Evolutionary conservation across 192 early-diverging fungal genomes (phyloP), one percentile per base, ranked within the genome.

Genomic region (Backusella parvicylindrica): DNA sequence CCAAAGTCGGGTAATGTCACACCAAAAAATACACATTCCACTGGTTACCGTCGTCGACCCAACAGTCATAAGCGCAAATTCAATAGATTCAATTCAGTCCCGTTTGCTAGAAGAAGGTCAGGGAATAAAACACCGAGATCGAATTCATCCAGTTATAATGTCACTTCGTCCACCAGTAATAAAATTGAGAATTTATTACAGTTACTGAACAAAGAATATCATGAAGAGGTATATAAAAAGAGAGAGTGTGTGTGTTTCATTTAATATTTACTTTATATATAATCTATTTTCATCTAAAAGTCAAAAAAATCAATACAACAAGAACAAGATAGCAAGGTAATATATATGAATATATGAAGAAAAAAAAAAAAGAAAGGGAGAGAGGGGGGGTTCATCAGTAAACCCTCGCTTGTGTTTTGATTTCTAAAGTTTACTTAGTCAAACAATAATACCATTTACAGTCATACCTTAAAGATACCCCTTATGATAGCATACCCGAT

Each of bases 371-470:
- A n/a, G n/a, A 38, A 16, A 30, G 15, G 43, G 30, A 43, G 23
- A 43, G 36, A 11, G 21, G 13, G 13, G 38, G 68, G 68, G 43
- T 47, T 47, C 43, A 47, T 47, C 43, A 47, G 43, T 47, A 47
- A 47, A 47, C 43, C 43, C 43, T 47, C 43, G 36, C 68, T 40
- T 40, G 69, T 47, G 21, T n/a, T 32, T 47, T 47, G 40, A 15
- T 18, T 53, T 50, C 70, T 35, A 71, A 71, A 71, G 31, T 49
- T 53, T 53, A 53, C 43, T 71, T 53, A 53, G 43, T 30, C n/a
- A 30, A 50, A 47, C 43, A 60, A 60, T 60, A 60, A 60, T 60
- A 56, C 23, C 50, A 56, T 56, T 23, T 28, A 26, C 26, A 60
- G 26, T 60, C 53, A 60, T 26, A 60, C 21, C 21, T 26, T 12